A percentile compares a stretch with the other conserved stretches of the same genome.
phyloP scores from a whole-genome alignment of 805 yeast genomes.

The Candida glaebosa region DNA sequence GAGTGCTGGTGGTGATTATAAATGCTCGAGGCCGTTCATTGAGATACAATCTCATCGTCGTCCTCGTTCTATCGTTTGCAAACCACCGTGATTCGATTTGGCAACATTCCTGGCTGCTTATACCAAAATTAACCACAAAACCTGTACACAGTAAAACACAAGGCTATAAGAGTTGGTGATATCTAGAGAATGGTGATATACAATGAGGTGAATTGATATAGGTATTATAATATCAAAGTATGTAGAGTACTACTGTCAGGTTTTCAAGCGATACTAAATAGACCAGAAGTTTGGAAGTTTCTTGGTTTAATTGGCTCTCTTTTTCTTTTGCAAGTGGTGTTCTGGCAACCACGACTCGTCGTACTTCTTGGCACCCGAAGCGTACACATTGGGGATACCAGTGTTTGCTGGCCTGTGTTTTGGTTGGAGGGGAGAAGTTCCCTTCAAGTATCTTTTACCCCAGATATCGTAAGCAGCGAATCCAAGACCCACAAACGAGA shows the following conservation, averaged over 20 bases:
- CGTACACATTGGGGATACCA: slow-evolving; percentile 6
- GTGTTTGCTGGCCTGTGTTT: slow-evolving; percentile 22
- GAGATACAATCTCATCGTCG: slow-evolving; percentile 56
- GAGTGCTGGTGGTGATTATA: slow-evolving; percentile 57
- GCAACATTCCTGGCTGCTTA: too few relatives aligned
- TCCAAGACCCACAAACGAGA: slow-evolving; percentile 46
- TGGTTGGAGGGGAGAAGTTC: slow-evolving; percentile 29
- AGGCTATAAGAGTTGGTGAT: too few relatives aligned
- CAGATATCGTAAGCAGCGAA: slow-evolving; percentile 45
- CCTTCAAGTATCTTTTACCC: slow-evolving; percentile 44
- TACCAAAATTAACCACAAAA: too few relatives aligned
- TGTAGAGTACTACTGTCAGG: too few relatives aligned
- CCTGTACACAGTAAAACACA: too few relatives aligned
- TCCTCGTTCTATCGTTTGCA: background rate
- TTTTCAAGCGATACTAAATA: too few relatives aligned
- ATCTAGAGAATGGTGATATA: too few relatives aligned
- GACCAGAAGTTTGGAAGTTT: too few relatives aligned
- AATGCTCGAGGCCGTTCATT: slow-evolving; percentile 66
- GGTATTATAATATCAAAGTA: too few relatives aligned
- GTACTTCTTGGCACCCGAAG: slow-evolving; percentile 27
- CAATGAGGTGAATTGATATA: too few relatives aligned
- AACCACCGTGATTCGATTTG: too few relatives aligned
- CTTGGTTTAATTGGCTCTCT: slow-evolving; percentile 22
- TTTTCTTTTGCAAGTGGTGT: slow-evolving; percentile 42
- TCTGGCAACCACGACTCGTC: slow-evolving; percentile 61